Base-by-base conservation (phyloP, 129 eudicot species). In the Centella asiatica region DNA sequence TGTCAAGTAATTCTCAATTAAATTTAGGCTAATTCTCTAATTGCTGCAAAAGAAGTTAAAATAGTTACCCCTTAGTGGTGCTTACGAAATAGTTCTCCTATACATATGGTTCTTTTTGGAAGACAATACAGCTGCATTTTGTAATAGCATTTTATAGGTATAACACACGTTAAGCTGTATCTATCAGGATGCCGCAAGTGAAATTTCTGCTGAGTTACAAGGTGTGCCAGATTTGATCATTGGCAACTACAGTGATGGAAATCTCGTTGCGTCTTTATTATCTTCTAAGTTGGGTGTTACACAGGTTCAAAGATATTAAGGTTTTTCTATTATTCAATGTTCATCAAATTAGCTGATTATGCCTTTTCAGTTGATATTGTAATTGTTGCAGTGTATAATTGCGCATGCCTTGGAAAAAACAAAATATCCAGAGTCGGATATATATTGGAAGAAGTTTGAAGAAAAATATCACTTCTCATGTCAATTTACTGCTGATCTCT, bases 381-480 rank as follows among this genome's bases (percentile, higher is more conserved):
- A 52, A 61, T 37, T 65, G 26, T 66, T 65, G 34, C 78, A 93
- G 99, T 93, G 99, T 77, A 93, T 74, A 60, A 93, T 93, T 77
- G 99, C 99, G 5, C 99, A 93, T 71, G 99, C 99, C 57, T 66
- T 93, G 83, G 99, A 93, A 77, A 93, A 85, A 68, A 93, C 96
- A 51, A 93, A 93, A 68, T 93, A 93, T 71, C 99, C 99, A 55
- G 99, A 93, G 63, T 93, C 99, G 0, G 96, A 93, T 48, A 70
- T 88, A 44, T 93, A 82, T 45, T 93, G 99, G 99, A 83, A 73
- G 72, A 80, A 83, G 22, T 88, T 73, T 53, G 99, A 93, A 54
- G 99, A 93, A 28, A 93, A 93, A 49, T 93, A 93, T 53, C 99
- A 93, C 72, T 93, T 93, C 76, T 87, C 99, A 28, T 80, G 96